Conservation (phyloP, 352 stramenopile genomes). For the Blastocystis sp. region DNA sequence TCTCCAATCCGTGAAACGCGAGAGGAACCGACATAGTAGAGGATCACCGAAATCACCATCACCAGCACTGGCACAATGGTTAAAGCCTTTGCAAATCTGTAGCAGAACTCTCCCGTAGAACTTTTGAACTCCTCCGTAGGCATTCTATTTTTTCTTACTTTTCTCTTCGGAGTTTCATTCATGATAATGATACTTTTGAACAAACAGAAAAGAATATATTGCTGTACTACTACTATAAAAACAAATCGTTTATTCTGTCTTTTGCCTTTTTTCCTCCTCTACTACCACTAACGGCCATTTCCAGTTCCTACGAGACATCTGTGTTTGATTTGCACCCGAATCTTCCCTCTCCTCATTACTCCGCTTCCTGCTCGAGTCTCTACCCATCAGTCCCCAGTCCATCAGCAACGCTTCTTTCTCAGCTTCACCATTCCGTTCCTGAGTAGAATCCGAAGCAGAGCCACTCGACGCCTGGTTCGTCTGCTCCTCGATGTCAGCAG, state of each 20-base stretch:
- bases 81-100: neutral
- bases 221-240: no score
- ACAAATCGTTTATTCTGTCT: neutral
- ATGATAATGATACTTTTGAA: neutral
- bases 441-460: neutral
- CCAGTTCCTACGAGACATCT: neutral
- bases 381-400: neutral
- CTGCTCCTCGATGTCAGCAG: neutral
- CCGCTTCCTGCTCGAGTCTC: neutral
- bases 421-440: neutral
- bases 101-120: neutral
- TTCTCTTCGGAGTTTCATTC: neutral
- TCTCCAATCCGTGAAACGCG: neutral
- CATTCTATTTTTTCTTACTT: neutral
- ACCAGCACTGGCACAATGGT: neutral
- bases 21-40: neutral
- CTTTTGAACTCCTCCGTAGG: neutral
- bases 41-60: neutral
- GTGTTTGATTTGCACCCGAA: neutral
- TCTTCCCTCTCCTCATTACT: neutral
- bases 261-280: neutral
- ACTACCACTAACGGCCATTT: neutral
- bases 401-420: neutral
- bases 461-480: neutral
- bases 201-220: neutral